Evolutionary conservation across 768 basidiomycete genomes (phyloP), one percentile per base, ranked within the genome.

Genomic region (Boletus sp.): DNA sequence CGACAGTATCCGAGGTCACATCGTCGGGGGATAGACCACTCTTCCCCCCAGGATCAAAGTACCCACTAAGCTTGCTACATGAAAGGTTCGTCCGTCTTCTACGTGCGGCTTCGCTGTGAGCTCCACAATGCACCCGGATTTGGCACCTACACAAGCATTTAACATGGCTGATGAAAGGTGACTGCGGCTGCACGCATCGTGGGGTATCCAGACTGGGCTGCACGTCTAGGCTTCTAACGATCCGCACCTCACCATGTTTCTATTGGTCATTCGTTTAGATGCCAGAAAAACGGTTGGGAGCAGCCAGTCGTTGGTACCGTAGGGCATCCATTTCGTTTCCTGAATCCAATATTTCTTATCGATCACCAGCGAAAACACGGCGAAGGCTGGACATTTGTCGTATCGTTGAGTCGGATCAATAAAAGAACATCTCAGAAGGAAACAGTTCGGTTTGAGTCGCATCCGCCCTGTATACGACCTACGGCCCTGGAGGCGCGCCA

Each of bases 201-300:
- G 58, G 50, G 41, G 44, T 3, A 37, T 27, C 25, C 27, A 23
- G 43, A 25, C 34, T 11, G 23, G 49, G 38, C 48, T 50, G 51
- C 48, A 49, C 43, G 15, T 38, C 27, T 7, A 8, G 17, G 5
- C 30, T 48, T 33, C 13, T 17, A 21, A 21, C 19, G 32, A 30
- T 17, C 39, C 40, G 21, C 10, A 39, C 35, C 59, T 54, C 42
- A 59, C 9, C 21, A 40, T 33, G 7, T 13, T 27, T 47, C 27
- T 50, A 25, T 33, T 7, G 33, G 17, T 46, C 43, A 35, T 4
- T 39, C 19, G 21, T 51, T 15, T 50, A 90, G 88, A 70, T 95
- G 92, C 65, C 90, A 93, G 66, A 94, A 95, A 70, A 78, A 81
- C 47, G 92, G 88, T 3, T 96, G 92, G 92, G 90, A 93, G 54